phyloP scores from a whole-genome alignment of 345 rosid species.

The Pseudoturritis turrita region DNA sequence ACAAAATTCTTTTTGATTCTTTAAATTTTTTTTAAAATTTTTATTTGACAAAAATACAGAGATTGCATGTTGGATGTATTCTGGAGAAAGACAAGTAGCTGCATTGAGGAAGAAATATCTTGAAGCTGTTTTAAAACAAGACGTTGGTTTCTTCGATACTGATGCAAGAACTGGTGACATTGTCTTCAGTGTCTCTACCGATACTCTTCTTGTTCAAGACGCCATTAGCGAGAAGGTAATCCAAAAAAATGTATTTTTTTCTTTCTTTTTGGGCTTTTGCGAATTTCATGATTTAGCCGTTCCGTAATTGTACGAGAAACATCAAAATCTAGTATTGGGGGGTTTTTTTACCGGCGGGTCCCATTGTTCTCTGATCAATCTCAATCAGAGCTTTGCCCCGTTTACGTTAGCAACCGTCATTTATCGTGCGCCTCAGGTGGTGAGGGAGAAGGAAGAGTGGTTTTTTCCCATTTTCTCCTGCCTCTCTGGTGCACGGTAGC shows the following conservation, averaged over 20 bases:
- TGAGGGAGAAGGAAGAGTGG: background rate
- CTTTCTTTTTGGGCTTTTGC: background rate
- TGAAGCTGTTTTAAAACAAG: constrained; percentile 94
- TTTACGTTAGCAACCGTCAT: constrained; percentile 19
- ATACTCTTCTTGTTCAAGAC: constrained; percentile 98
- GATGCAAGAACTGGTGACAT: constrained; percentile 99
- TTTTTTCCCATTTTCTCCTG: background rate
- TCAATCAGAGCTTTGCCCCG: constrained; percentile 6
- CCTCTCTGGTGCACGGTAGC: constrained; percentile 40
- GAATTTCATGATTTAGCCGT: background rate
- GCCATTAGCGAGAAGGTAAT: constrained; percentile 99
- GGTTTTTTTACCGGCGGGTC: constrained; percentile 41
- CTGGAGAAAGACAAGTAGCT: constrained; percentile 94
- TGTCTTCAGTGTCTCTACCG: constrained; percentile 97
- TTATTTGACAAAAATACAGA: constrained; percentile 39
- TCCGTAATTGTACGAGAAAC: constrained; percentile 10
- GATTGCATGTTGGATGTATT: constrained; percentile 98
- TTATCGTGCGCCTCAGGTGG: constrained; percentile 20
- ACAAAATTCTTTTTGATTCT: background rate
- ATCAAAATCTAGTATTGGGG: constrained; percentile 17
- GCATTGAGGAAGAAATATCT: constrained; percentile 89
- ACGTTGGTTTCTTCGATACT: constrained; percentile 96
- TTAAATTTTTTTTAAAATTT: background rate
- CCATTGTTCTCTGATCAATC: constrained; percentile 32
- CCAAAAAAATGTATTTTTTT: background rate